phyloP scores from a whole-genome alignment of 805 yeast species.

The Wickerhamomyces xylosicus region DNA sequence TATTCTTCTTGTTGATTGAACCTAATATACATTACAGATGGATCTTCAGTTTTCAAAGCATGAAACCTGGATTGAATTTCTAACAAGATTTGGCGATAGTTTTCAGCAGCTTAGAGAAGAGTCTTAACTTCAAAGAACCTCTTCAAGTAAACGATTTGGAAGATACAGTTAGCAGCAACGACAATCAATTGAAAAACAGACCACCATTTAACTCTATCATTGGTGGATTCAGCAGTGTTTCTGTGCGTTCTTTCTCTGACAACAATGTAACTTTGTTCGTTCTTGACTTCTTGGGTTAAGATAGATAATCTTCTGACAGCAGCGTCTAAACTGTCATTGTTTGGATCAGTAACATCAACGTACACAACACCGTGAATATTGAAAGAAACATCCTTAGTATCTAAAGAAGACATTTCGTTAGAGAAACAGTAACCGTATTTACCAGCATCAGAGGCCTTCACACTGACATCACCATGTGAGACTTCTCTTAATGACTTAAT shows the following conservation, averaged over 20 bases:
- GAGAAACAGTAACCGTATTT: constrained; percentile 84
- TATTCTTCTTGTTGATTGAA: not conserved
- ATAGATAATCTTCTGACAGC: constrained; percentile 70
- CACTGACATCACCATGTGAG: constrained; percentile 73
- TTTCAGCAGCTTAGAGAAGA: constrained; percentile 42
- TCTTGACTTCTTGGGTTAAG: constrained; percentile 76
- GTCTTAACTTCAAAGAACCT: constrained; percentile 94
- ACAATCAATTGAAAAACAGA: constrained; percentile 82
- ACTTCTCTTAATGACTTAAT: constrained; percentile 40
- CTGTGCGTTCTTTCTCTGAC: constrained; percentile 96
- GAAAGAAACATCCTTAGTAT: constrained; percentile 86
- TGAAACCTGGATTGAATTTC: not conserved
- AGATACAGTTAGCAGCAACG: constrained; percentile 76
- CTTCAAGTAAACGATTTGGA: constrained; percentile 89
- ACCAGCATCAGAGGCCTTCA: constrained; percentile 59
- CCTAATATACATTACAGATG: not conserved
- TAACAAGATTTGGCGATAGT: not conserved
- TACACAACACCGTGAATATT: constrained; percentile 90
- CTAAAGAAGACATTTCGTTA: constrained; percentile 64
- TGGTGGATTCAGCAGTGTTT: constrained; percentile 96
- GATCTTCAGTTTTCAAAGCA: not conserved
- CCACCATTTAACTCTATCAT: constrained; percentile 97
- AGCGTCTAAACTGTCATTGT: constrained; percentile 70
- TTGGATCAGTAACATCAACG: constrained; percentile 69
- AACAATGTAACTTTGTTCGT: constrained; percentile 84